A percentile compares a stretch with the other conserved stretches of the same genome.
phyloP scores from a whole-genome alignment of 83 land plant genomes.

The Thuja plicata region DNA sequence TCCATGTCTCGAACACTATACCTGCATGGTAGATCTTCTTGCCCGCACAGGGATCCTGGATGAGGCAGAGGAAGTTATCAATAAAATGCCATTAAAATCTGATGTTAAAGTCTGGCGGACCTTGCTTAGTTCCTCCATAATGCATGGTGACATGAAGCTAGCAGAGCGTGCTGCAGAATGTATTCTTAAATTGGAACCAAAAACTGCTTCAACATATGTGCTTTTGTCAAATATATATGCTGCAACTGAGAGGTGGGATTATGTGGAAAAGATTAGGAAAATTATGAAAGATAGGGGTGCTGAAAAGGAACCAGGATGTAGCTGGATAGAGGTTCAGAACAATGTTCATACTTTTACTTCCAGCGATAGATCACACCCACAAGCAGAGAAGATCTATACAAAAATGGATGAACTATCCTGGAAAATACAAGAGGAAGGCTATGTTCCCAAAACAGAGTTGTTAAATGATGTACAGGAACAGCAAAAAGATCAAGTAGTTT shows the following conservation, averaged over 20 bases:
- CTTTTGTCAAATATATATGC: slow-evolving; percentile 55
- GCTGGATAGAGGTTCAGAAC: slow-evolving; percentile 42
- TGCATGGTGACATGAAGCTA: slow-evolving; percentile 41
- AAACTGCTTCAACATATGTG: slow-evolving; percentile 59
- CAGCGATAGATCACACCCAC: slow-evolving; percentile 41
- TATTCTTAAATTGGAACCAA: slow-evolving; percentile 55
- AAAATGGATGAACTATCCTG: slow-evolving; percentile 26
- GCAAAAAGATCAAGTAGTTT: background rate
- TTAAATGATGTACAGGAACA: background rate
- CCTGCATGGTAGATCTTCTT: slow-evolving; percentile 65
- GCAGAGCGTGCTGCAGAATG: slow-evolving; percentile 45
- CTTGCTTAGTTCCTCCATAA: slow-evolving; percentile 52
- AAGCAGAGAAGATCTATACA: slow-evolving; percentile 28
- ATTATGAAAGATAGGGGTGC: slow-evolving; percentile 52
- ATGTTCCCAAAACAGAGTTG: background rate
- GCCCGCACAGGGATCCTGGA: slow-evolving; percentile 53
- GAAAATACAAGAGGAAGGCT: slow-evolving; percentile 24
- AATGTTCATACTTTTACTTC: slow-evolving; percentile 38
- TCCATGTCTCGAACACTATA: slow-evolving; percentile 58
- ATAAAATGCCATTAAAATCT: slow-evolving; percentile 33
- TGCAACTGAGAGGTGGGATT: slow-evolving; percentile 51
- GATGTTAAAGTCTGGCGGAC: slow-evolving; percentile 52
- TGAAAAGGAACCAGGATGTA: slow-evolving; percentile 51
- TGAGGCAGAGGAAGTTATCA: slow-evolving; percentile 49
- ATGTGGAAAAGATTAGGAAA: slow-evolving; percentile 32